Evolutionary conservation across 1,284 basidiomycete species (phyloP), one percentile per base, ranked within the genome.

Genomic region (Cryptococcus deneoformans): DNA sequence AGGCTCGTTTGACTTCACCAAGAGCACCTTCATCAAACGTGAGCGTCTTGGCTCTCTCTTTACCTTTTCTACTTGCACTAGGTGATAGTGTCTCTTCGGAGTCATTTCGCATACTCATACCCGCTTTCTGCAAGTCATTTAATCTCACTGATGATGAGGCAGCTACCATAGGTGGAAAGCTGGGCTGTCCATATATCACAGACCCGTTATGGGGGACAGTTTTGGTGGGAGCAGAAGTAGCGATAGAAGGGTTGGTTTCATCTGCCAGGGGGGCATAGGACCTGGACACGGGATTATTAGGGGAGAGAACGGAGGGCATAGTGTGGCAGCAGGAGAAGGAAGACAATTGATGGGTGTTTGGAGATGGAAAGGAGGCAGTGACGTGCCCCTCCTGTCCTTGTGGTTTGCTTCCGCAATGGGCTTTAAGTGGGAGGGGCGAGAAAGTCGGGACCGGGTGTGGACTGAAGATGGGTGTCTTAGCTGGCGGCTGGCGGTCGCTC

Each of bases 251-350:
- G 46, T 68, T 69, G 36, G 63, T 57, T 52, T 72, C 71, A 58
- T 74, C 73, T 8, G 69, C 61, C 6, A 76, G 59, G 2, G 73
- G 73, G 14, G 70, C 65, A 53, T 76, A 76, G 12, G 62, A 56
- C 53, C 64, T 58, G 12, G 43, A 39, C 35, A 42, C 44, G 35
- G 46, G 53, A 36, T 50, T n/a, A 6, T 54, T 50, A 5, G 62
- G 57, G 36, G 63, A 56, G 29, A 67, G 59, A 7, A 70, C 57
- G 16, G 68, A 54, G 12, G 70, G 69, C 69, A 71, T 67, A 54
- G 34, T 50, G 58, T 16, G 35, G 49, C 34, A 14, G 47, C 39
- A 57, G 54, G 43, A 36, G 50, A 46, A 46, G 29, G 16, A 40
- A 34, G 29, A 29, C 29, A 4, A 4, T 29, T 29, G 29, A 29